A percentile compares a stretch with the other conserved stretches of the same genome.
Conservation (phyloP, 2,329 filamentous ascomycete species). For the Claviceps spartinae region DNA sequence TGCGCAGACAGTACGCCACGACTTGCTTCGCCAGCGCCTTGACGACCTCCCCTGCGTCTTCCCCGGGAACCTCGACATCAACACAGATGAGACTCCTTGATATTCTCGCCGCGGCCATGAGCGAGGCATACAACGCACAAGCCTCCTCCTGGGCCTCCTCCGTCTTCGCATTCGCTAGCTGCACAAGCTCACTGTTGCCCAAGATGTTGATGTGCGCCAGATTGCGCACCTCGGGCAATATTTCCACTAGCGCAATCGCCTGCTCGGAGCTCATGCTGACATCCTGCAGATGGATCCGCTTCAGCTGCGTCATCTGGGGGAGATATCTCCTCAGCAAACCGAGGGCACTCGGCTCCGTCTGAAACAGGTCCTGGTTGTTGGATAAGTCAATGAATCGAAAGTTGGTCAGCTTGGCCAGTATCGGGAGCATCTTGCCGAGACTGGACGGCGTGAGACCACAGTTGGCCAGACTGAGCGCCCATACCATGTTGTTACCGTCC, state of each 20-base stretch:
- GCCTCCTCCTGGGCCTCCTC: constrained; percentile 82
- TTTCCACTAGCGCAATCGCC: constrained; percentile 79
- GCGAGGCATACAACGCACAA: constrained; percentile 80
- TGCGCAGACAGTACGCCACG: constrained; percentile 85
- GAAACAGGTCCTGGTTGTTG: constrained; percentile 73
- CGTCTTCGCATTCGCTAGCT: constrained; percentile 60
- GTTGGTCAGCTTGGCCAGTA: constrained; percentile 52
- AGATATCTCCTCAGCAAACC: constrained; percentile 48
- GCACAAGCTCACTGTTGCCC: constrained; percentile 61
- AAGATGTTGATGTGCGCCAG: constrained; percentile 80
- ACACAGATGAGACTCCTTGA: constrained; percentile 76
- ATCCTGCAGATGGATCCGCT: constrained; percentile 75
- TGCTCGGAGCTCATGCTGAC: constrained; percentile 76
- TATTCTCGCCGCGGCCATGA: constrained; percentile 75
- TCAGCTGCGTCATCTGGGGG: constrained; percentile 63
- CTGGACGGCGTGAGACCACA: constrained; percentile 66
- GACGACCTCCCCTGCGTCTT: constrained; percentile 76
- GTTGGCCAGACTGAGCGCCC: constrained; percentile 73
- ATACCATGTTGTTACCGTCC: constrained; percentile 45
- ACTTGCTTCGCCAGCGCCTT: constrained; percentile 87
- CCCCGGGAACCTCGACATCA: constrained; percentile 76
- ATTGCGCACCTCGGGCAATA: constrained; percentile 68
- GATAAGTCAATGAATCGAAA: constrained; percentile 87
- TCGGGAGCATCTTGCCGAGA: constrained; percentile 62
- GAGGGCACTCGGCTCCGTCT: constrained; percentile 58